These are phyloP conservation scores for Drosera spatulata DNA, from an alignment of 179 eudicot species.

Conservation along the genomic window DNA sequence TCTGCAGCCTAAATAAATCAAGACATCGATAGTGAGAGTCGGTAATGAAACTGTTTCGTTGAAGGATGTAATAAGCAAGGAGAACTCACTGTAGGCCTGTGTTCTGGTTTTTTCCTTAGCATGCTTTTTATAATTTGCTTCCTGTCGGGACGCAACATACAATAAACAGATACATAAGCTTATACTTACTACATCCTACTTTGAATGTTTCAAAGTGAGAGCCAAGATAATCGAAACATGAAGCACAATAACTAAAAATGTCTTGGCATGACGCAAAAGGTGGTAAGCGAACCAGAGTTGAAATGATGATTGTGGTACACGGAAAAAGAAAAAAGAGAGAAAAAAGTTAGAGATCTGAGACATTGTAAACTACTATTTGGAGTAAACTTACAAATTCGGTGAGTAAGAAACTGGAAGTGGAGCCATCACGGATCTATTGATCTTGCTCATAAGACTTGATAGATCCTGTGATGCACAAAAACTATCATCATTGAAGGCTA, in stretches of 20 bases:
- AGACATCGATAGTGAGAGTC: slow-evolving; percentile 10
- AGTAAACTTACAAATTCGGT: slow-evolving; percentile 44
- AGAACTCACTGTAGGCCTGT: slow-evolving; percentile 83
- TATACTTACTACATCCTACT: too few species aligned
- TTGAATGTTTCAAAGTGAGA: too few species aligned
- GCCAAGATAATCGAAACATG: too few species aligned
- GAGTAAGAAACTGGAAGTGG: slow-evolving; percentile 69
- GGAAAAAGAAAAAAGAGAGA: too few species aligned
- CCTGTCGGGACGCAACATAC: slow-evolving; percentile 26
- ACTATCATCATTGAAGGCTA: too few species aligned
- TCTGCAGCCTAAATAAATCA: slow-evolving; percentile 65
- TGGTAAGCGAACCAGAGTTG: too few species aligned
- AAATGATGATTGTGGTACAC: too few species aligned
- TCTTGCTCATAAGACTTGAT: slow-evolving; percentile 78
- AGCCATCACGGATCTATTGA: slow-evolving; percentile 54
- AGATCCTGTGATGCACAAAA: slow-evolving; percentile 34
- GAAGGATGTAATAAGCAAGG: neutral
- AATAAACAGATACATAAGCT: neutral
- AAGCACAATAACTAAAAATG: too few species aligned
- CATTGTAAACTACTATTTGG: too few species aligned
- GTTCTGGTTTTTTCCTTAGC: slow-evolving; percentile 88
- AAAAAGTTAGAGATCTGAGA: too few species aligned
- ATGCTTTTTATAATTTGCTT: slow-evolving; percentile 85
- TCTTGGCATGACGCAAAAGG: too few species aligned
- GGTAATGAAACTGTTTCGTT: slow-evolving; percentile 1